These are phyloP conservation scores for Starmerella floris DNA, from an alignment of 805 yeast species.

Conservation along the genomic window DNA sequence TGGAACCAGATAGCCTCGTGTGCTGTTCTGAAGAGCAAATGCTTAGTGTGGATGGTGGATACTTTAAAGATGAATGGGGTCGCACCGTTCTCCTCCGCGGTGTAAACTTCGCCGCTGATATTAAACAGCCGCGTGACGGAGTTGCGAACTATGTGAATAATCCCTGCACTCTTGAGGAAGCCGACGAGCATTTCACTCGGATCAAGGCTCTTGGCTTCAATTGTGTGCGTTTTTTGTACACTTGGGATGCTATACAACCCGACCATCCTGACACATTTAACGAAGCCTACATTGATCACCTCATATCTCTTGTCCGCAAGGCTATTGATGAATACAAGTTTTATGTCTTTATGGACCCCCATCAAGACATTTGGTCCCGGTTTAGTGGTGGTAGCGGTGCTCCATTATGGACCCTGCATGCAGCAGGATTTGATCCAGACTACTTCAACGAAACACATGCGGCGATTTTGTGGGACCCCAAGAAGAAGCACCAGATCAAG, in stretches of 20 bases:
- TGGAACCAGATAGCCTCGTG: no score
- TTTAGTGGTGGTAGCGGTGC: slow-evolving; percentile 90
- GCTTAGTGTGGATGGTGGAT: slow-evolving; percentile 32
- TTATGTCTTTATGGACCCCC: slow-evolving; percentile 74
- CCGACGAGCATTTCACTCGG: slow-evolving; percentile 51
- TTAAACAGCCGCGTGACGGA: slow-evolving; percentile 46
- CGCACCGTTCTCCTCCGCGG: slow-evolving; percentile 57
- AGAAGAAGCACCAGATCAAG: slow-evolving; percentile 32
- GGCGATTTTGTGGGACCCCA: slow-evolving; percentile 57
- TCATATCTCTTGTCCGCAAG: slow-evolving; percentile 46
- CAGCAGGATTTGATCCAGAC: slow-evolving; percentile 76
- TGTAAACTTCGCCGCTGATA: slow-evolving; percentile 61
- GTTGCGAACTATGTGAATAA: slow-evolving; percentile 58
- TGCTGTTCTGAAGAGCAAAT: slow-evolving; percentile 1
- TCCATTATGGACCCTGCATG: slow-evolving; percentile 81
- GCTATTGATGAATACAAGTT: slow-evolving; percentile 46
- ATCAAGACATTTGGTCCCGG: slow-evolving; percentile 90
- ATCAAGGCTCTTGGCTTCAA: slow-evolving; percentile 74
- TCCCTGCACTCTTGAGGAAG: slow-evolving; percentile 66
- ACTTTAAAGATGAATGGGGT: slow-evolving; percentile 43
- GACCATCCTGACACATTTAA: slow-evolving; percentile 74
- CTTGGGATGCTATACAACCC: slow-evolving; percentile 91
- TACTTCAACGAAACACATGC: slow-evolving; percentile 57
- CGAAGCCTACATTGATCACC: slow-evolving; percentile 57
- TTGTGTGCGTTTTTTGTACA: slow-evolving; percentile 58